phyloP scores from a whole-genome alignment of 169 alveolate species.

The Eimeria maxima region DNA sequence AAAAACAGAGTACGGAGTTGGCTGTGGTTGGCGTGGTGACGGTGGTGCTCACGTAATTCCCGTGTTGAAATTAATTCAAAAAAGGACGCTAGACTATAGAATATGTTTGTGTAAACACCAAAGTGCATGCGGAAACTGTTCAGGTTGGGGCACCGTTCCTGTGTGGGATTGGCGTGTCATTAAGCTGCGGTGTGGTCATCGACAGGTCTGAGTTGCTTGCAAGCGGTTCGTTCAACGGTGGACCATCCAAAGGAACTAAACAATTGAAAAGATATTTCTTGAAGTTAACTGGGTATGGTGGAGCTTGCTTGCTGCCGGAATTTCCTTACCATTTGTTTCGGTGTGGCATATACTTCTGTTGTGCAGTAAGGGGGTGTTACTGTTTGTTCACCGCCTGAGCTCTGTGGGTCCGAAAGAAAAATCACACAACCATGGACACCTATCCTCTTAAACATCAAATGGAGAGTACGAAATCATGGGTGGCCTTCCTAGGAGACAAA shows the following conservation, averaged over 20 bases:
- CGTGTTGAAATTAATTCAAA: not conserved
- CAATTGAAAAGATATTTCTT: not conserved
- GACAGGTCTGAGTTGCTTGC: not conserved
- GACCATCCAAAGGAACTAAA: not conserved
- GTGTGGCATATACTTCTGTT: not conserved
- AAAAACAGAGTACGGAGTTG: not conserved
- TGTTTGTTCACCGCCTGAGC: not conserved
- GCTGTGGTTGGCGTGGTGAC: not conserved
- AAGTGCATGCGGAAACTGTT: not conserved
- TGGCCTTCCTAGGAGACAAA: not conserved
- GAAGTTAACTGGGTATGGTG: not conserved
- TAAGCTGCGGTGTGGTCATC: not conserved
- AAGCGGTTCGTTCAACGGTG: not conserved
- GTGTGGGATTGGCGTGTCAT: not conserved
- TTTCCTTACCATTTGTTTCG: not conserved
- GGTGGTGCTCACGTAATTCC: not conserved
- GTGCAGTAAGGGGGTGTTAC: not conserved
- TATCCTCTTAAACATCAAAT: not conserved
- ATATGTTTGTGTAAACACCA: too few species aligned
- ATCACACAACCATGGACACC: not conserved
- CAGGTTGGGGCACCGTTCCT: not conserved
- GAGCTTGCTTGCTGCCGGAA: not conserved
- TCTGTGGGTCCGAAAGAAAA: not conserved
- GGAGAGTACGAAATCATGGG: not conserved
- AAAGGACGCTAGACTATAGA: too few species aligned